A percentile compares a stretch with the other conserved stretches of the same genome.
Conservation (phyloP, 805 yeast species). For the Pichia membranifaciens region DNA sequence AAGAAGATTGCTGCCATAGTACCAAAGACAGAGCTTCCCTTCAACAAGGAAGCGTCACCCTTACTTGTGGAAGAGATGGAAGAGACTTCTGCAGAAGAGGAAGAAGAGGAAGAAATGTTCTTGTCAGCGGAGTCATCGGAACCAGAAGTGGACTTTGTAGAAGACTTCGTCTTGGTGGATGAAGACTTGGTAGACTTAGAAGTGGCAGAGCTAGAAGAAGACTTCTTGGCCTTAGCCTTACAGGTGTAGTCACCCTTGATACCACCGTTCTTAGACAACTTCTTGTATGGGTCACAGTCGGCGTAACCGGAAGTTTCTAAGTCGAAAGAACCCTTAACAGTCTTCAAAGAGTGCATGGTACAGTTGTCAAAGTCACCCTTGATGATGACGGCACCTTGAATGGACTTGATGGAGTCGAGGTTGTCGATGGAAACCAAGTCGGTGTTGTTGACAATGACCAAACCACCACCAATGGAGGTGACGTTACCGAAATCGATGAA, state of each 20-base stretch:
- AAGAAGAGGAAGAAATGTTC: constrained; percentile 22
- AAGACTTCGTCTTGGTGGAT: constrained; percentile 28
- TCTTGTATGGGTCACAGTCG: constrained; percentile 73
- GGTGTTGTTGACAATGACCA: constrained; percentile 81
- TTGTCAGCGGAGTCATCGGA: constrained; percentile 40
- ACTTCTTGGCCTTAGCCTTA: constrained; percentile 52
- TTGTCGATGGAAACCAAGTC: constrained; percentile 55
- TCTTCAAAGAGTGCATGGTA: constrained; percentile 61
- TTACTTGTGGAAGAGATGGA: constrained; percentile 27
- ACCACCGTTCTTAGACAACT: constrained; percentile 68
- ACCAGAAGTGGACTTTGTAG: constrained; percentile 26
- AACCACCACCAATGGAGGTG: constrained; percentile 85
- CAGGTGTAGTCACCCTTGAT: constrained; percentile 90
- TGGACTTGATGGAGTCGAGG: constrained; percentile 64
- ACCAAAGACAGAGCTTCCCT: constrained; percentile 40
- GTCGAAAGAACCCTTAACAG: constrained; percentile 89
- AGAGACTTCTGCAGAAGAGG: constrained; percentile 38
- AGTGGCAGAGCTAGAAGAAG: constrained; percentile 34
- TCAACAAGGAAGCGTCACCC: constrained; percentile 23
- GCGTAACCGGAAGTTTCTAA: constrained; percentile 71
- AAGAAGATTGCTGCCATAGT: constrained; percentile 44
- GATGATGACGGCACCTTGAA: constrained; percentile 85
- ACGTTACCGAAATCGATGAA: constrained; percentile 64
- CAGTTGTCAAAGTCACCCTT: constrained; percentile 79
- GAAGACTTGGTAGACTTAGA: constrained; percentile 24